Conservation (phyloP, 2,329 filamentous ascomycete species). For the Hirsutella rhossiliensis region DNA sequence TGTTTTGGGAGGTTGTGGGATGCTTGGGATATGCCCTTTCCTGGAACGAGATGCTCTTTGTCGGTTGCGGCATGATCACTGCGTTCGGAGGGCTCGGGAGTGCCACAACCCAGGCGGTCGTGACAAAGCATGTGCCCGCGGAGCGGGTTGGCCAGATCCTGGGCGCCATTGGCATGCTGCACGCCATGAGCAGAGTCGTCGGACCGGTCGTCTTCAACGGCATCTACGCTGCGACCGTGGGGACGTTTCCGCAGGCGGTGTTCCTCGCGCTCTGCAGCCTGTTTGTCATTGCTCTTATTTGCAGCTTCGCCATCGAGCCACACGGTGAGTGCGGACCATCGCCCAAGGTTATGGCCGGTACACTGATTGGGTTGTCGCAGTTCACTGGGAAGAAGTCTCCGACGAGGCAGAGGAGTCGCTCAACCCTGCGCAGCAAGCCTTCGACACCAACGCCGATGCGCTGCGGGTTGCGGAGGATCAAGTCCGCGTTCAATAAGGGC, state of each 20-base stretch:
- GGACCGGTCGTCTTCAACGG: constrained; percentile 76
- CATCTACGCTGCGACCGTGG: constrained; percentile 74
- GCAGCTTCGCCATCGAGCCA: constrained; percentile 60
- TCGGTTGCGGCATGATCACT: constrained; percentile 59
- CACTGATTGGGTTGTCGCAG: constrained; percentile 7
- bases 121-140: constrained; percentile 84
- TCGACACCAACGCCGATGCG: constrained; percentile 5
- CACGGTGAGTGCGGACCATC: constrained; percentile 46
- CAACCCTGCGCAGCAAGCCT: constrained; percentile 5
- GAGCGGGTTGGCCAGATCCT: constrained; percentile 78
- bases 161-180: constrained; percentile 75
- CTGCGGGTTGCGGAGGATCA: constrained; percentile 15
- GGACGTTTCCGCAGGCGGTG: constrained; percentile 65
- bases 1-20: constrained; percentile 66
- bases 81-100: constrained; percentile 74
- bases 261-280: constrained; percentile 62
- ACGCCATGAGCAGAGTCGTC: constrained; percentile 68
- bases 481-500: constrained; percentile 11
- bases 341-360: background rate
- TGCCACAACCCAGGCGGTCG: constrained; percentile 68
- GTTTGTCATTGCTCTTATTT: constrained; percentile 53
- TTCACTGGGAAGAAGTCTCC: constrained; percentile 18
- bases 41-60: constrained; percentile 50
- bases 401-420: constrained; percentile 12
- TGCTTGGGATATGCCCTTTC: constrained; percentile 63